Base-by-base conservation (phyloP, 306 rosid genomes). In the Abrus pulchellus region DNA sequence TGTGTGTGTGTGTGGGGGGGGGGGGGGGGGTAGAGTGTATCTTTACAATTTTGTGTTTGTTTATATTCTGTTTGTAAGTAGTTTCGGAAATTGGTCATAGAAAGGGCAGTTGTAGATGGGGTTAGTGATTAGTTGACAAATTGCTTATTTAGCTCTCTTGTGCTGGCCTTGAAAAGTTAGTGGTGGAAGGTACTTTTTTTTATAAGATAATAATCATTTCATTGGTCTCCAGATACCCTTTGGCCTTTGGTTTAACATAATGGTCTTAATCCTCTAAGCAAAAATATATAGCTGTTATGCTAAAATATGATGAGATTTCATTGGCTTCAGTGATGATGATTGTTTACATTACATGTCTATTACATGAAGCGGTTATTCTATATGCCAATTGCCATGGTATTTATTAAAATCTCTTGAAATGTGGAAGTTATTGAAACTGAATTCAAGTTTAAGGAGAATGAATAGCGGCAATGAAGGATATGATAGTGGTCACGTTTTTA, bases 241-340 rank as follows among this genome's bases (percentile, higher is more conserved):
- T 79, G 70, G 20, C 60, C 20, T 44, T 69, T 62, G 79, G 74
- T 72, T 44, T 64, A 80, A 12, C 84, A 73, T 68, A 64, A 54
- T 62, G 36, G 70, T 29, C 14, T 62, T 72, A 10, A 29, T 32
- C 78, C 38, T 27, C 3, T 33, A 9, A 61, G 77, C 34, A 0
- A n/a, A 64, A 48, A 27, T 14, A 41, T 43, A 8, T 40, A 50
- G 45, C 68, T 52, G 14, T 30, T 53, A 7, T 11, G 57, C 32
- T 40, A 20, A 70, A 63, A 30, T 64, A 53, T 73, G 61, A 38
- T 63, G 79, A 72, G 29, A 49, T 13, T 80, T 50, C 41, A 20
- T 40, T 9, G 12, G 28, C 52, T 63, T 64, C 11, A 6, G 13
- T 6, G 1, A 1, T 53, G 9, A 71, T 32, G 68, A 54, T 64